These are phyloP conservation scores for Uncinocarpus reesii DNA, from an alignment of 2,329 filamentous ascomycete species.

Conservation along the genomic window DNA sequence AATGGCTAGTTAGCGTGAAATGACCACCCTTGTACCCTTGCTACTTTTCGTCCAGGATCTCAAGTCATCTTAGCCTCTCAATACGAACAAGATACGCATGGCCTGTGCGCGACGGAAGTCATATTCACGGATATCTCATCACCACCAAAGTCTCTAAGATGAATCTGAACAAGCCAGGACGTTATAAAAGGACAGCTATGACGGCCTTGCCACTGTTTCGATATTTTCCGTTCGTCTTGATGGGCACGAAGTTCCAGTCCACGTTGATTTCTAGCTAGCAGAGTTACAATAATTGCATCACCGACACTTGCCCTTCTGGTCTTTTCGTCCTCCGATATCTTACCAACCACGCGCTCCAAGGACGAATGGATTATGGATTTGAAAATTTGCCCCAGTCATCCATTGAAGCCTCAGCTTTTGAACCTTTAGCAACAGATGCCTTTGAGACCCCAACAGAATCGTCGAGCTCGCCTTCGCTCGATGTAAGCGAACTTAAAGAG, in stretches of 20 bases:
- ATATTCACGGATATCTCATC: background rate
- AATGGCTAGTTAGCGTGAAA: background rate
- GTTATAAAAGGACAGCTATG: background rate
- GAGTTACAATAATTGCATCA: no score
- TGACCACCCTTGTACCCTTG: background rate
- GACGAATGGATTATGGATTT: conserved; percentile 10
- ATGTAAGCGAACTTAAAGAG: background rate
- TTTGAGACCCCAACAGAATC: background rate
- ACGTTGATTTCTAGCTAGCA: background rate
- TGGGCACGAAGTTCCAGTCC: background rate
- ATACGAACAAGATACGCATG: background rate
- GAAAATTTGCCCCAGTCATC: background rate
- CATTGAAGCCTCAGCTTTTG: conserved; percentile 21
- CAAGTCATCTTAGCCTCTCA: background rate
- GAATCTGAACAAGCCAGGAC: background rate
- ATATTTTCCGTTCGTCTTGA: background rate
- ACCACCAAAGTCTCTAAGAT: background rate
- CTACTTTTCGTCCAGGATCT: background rate
- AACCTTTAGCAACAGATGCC: background rate
- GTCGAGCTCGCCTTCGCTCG: background rate
- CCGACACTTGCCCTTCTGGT: no score
- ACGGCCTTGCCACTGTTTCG: no score
- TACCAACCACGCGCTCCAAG: no score
- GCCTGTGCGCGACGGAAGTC: background rate
- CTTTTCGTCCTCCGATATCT: no score